These are phyloP conservation scores for Phytopythium vexans DNA, from an alignment of 352 stramenopile species.

Conservation along the genomic window DNA sequence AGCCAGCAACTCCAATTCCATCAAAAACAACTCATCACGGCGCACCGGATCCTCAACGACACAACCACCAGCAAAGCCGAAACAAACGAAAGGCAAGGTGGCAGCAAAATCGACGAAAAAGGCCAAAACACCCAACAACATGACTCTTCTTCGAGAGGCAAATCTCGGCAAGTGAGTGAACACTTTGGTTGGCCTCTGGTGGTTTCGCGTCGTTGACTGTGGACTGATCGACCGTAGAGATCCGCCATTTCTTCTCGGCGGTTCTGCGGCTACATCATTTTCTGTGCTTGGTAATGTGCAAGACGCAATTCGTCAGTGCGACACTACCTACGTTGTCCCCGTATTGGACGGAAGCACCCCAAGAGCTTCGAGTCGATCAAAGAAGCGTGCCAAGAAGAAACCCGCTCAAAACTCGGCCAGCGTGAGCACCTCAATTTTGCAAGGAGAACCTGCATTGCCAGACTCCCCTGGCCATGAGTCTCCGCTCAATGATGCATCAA, in stretches of 20 bases:
- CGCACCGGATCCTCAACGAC: no score
- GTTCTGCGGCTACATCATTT: conserved; percentile 53
- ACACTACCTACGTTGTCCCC: conserved; percentile 48
- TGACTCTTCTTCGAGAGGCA: conserved; percentile 55
- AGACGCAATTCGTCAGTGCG: conserved; percentile 65
- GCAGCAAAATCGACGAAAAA: conserved; percentile 9
- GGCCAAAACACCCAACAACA: conserved; percentile 32
- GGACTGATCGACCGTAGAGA: conserved; percentile 21
- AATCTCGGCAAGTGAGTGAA: conserved; percentile 61
- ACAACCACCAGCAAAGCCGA: conserved; percentile 10
- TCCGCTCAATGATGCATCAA: no score
- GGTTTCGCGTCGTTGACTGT: not conserved
- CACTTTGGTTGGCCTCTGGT: not conserved
- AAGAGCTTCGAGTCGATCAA: not conserved
- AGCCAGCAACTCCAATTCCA: conserved; percentile 42
- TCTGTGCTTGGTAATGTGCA: conserved; percentile 73
- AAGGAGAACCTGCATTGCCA: no score
- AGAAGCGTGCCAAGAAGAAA: not conserved
- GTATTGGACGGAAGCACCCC: conserved; percentile 8
- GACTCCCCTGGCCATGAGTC: no score
- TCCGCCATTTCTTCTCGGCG: conserved; percentile 66
- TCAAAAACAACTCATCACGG: conserved; percentile 8
- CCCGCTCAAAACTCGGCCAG: not conserved
- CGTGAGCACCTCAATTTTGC: not conserved
- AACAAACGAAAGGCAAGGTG: conserved; percentile 1